These are phyloP conservation scores for Wallacemonas sp. DNA, from an alignment of 208 protist genomes.

Conservation along the genomic window DNA sequence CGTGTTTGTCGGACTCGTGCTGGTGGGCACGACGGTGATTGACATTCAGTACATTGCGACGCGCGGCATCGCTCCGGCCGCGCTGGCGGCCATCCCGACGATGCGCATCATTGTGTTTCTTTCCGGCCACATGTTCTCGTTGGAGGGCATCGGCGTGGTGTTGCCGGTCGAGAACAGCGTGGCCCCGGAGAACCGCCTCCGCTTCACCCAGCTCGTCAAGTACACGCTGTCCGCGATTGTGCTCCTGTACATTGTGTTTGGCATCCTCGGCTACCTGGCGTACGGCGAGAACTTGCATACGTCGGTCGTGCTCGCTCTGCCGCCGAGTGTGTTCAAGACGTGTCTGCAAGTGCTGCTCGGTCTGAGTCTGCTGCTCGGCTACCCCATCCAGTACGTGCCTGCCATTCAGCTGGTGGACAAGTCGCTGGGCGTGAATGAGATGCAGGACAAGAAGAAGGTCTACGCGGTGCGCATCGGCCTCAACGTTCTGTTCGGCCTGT, in stretches of 20 bases:
- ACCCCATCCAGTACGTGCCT: conserved; percentile 82
- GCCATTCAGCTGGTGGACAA: conserved; percentile 83
- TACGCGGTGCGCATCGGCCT: conserved; percentile 49
- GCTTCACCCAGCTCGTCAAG: conserved; percentile 46
- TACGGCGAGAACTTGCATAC: conserved; percentile 68
- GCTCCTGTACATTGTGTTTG: conserved; percentile 63
- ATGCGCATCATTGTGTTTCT: conserved; percentile 66
- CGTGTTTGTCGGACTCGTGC: conserved; percentile 54
- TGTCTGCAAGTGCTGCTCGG: conserved; percentile 59
- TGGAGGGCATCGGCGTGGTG: conserved; percentile 79
- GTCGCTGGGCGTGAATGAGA: conserved; percentile 42
- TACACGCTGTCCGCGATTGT: conserved; percentile 65
- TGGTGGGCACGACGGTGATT: conserved; percentile 52
- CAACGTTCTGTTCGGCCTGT: conserved; percentile 51
- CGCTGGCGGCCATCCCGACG: conserved; percentile 33
- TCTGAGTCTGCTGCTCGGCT: conserved; percentile 71
- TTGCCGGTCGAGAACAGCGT: conserved; percentile 83
- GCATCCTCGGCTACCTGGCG: conserved; percentile 69
- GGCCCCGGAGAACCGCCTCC: conserved; percentile 35
- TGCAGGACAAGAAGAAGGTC: conserved; percentile 27
- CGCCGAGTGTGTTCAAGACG: conserved; percentile 39
- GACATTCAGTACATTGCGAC: conserved; percentile 41
- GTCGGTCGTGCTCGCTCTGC: conserved; percentile 72
- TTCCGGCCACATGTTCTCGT: conserved; percentile 77
- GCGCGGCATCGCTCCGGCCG: conserved; percentile 42